phyloP scores from a whole-genome alignment of 768 basidiomycete genomes.

The Collybia nuda region DNA sequence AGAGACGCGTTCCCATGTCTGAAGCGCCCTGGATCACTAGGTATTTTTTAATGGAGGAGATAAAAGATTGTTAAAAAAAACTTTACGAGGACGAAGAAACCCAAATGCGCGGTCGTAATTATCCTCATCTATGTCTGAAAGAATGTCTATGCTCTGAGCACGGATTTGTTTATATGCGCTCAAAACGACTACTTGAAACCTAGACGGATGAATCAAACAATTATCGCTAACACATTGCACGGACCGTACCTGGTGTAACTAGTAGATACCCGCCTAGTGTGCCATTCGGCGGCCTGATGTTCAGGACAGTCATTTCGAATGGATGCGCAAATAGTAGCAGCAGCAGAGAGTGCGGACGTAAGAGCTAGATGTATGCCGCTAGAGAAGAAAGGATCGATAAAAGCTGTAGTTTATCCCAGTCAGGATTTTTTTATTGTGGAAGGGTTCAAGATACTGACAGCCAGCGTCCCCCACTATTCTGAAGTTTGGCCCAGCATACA shows the following conservation, averaged over 20 bases:
- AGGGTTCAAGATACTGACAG: slow-evolving; percentile 32
- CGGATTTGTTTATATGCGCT: slow-evolving; percentile 75
- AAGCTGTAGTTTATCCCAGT: slow-evolving; percentile 32
- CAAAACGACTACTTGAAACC: slow-evolving; percentile 69
- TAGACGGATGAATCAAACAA: slow-evolving; percentile 16
- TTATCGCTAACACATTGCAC: no score
- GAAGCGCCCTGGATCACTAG: slow-evolving; percentile 80
- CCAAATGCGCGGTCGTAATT: slow-evolving; percentile 71
- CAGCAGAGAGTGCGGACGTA: slow-evolving; percentile 60
- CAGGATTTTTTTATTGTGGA: not conserved
- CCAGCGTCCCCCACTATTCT: slow-evolving; percentile 70
- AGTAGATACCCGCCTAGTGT: slow-evolving; percentile 52
- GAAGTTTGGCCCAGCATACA: slow-evolving; percentile 53
- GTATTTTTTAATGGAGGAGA: not conserved
- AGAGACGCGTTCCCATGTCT: slow-evolving; percentile 71
- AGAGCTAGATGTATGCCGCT: slow-evolving; percentile 64
- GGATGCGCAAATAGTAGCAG: slow-evolving; percentile 56
- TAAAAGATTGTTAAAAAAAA: not conserved
- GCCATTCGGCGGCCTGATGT: slow-evolving; percentile 47
- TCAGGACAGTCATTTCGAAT: slow-evolving; percentile 51
- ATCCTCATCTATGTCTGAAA: slow-evolving; percentile 66
- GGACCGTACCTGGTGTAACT: slow-evolving; percentile 53
- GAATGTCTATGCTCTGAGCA: slow-evolving; percentile 51
- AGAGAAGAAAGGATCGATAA: slow-evolving; percentile 69
- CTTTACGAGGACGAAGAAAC: slow-evolving; percentile 58